Evolutionary conservation across 2,329 filamentous ascomycete species (phyloP), one percentile per base, ranked within the genome.

Genomic region (Emergomyces orientalis): DNA sequence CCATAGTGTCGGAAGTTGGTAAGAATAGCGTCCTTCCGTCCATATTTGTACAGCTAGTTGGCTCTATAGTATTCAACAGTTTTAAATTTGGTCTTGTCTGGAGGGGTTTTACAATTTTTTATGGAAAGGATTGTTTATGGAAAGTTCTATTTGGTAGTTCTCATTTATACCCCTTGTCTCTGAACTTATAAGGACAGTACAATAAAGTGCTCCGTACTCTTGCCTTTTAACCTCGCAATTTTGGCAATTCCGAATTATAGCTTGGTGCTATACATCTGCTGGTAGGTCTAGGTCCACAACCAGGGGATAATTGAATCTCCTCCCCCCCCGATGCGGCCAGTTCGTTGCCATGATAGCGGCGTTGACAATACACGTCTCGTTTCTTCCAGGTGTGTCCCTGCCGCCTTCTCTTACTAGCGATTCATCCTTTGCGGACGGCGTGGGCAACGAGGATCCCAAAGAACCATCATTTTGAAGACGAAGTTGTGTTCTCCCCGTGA

Each of bases 251-350:
- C 37, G 1, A 39, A 9, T 11, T 32, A 54, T 30, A 3, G 34
- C 8, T 9, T 6, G 34, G 4, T 8, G 8, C 3, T 59, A 59
- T 47, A 8, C 14, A 47, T 32, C 49, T 32, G 14, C n/a, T 7
- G 87, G 87, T 65, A 94, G 77, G 67, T 91, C 85, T 37, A 95
- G 71, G 71, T 96, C 90, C 14, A 96, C 86, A n/a, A 95, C 87
- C 67, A 95, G 88, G 25, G 90, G 87, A 71, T 91, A 89, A 74
- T 92, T 86, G 75, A 89, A 86, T 65, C 75, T 80, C 72, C 86
- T 89, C 19, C 84, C 84, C 1, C 75, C 79, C 39, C 63, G 69
- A 66, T 88, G 85, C 59, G 87, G 87, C 75, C 84, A 87, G 65
- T 83, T 86, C 27, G 81, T 86, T 52, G 85, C 85, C 80, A 88